Conservation (phyloP, 2,329 filamentous ascomycete genomes). For the Ascomycota sp. region DNA sequence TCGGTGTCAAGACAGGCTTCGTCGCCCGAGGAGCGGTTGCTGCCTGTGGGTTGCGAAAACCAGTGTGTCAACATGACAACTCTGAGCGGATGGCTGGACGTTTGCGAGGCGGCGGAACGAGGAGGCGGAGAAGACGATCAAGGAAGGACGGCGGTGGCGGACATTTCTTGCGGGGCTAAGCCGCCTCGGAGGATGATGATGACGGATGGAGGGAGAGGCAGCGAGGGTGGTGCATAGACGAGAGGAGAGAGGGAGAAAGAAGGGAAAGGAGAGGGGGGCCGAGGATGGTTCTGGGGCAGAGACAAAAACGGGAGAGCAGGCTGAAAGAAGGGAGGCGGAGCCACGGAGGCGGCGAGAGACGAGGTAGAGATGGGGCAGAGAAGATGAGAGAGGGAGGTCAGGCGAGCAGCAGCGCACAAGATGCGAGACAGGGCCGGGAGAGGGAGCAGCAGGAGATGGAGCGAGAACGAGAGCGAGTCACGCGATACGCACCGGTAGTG, state of each 20-base stretch:
- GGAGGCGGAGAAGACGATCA: slow-evolving; percentile 2
- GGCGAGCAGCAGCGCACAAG: no score
- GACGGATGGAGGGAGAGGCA: neutral
- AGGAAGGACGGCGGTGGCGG: neutral
- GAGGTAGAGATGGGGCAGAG: neutral
- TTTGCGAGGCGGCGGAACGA: neutral
- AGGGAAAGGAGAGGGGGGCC: neutral
- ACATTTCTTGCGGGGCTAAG: neutral
- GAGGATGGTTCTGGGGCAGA: no score
- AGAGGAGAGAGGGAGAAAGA: neutral
- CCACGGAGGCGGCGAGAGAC: neutral
- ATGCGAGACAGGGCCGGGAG: slow-evolving; percentile 1
- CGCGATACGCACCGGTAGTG: slow-evolving; percentile 10
- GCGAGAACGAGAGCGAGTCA: neutral
- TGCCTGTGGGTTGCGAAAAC: slow-evolving; percentile 20
- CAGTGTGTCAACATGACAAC: slow-evolving; percentile 21
- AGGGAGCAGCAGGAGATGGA: slow-evolving; percentile 1
- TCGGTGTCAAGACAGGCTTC: slow-evolving; percentile 24
- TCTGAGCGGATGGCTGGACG: slow-evolving; percentile 1
- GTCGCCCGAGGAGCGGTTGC: slow-evolving; percentile 35
- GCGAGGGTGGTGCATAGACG: neutral
- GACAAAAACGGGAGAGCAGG: no score
- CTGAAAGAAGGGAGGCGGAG: no score
- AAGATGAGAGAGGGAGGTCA: slow-evolving; percentile 3
- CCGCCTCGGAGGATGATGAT: neutral